phyloP scores from a whole-genome alignment of 2,329 filamentous ascomycete species.

The Scedosporium apiospermum region DNA sequence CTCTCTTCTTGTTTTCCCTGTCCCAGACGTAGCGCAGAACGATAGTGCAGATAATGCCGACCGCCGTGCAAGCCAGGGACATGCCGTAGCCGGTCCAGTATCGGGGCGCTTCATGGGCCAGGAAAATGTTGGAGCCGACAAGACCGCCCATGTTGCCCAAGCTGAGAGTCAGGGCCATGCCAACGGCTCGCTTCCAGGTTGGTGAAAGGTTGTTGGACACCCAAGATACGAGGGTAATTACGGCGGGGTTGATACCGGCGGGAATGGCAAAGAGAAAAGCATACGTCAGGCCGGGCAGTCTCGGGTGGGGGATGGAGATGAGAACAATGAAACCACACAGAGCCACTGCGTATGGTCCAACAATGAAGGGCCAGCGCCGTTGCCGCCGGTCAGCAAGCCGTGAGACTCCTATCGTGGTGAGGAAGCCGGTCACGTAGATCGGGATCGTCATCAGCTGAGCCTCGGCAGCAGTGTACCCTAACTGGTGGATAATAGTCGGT shows the following conservation, averaged over 20 bases:
- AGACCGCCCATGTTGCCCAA: constrained; percentile 71
- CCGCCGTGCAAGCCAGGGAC: constrained; percentile 19
- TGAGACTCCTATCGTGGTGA: constrained; percentile 53
- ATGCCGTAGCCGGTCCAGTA: constrained; percentile 25
- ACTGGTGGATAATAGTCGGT: constrained; percentile 42
- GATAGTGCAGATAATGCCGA: constrained; percentile 18
- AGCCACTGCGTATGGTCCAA: constrained; percentile 48
- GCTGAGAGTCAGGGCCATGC: constrained; percentile 63
- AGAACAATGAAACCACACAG: constrained; percentile 60
- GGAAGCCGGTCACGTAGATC: constrained; percentile 50
- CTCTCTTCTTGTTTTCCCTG: constrained; percentile 16
- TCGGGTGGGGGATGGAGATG: constrained; percentile 49
- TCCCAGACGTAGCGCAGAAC: constrained; percentile 21
- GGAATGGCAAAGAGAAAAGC: constrained; percentile 61
- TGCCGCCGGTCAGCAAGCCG: constrained; percentile 56
- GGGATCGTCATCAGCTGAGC: constrained; percentile 50
- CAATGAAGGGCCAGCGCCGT: constrained; percentile 58
- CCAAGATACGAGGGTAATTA: constrained; percentile 65
- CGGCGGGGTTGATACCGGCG: constrained; percentile 60
- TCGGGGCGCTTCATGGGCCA: constrained; percentile 21
- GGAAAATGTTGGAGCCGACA: constrained; percentile 58
- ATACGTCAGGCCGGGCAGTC: constrained; percentile 49
- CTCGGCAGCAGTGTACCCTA: constrained; percentile 23
- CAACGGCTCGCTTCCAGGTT: constrained; percentile 54
- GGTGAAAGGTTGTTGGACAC: constrained; percentile 58